Evolutionary conservation across 2,329 filamentous ascomycete genomes (phyloP).

Genomic region (Venturia oleaginea): DNA sequence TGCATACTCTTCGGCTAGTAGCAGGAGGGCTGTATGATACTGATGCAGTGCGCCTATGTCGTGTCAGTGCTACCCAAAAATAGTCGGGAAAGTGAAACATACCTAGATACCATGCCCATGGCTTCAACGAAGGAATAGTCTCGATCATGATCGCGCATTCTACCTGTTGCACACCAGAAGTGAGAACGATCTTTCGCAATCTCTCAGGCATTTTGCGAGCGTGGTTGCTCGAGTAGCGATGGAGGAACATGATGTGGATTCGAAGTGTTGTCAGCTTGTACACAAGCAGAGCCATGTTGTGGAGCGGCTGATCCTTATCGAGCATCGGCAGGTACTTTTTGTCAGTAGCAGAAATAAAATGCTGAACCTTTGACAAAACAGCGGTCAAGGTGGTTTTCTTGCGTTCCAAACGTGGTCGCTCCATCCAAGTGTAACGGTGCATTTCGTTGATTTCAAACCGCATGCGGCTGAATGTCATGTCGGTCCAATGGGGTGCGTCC

Average conservation of each 20-base stretch:
- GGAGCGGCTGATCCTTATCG: conserved; percentile 49
- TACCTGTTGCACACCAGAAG: conserved; percentile 46
- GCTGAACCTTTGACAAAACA: conserved; percentile 59
- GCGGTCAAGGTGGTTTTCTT: conserved; percentile 53
- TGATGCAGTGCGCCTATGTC: conserved; percentile 58
- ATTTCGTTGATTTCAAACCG: conserved; percentile 67
- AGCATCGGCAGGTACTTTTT: conserved; percentile 58
- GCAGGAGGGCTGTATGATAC: conserved; percentile 60
- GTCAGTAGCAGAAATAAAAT: conserved; percentile 55
- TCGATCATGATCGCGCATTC: conserved; percentile 49
- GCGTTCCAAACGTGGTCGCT: conserved; percentile 55
- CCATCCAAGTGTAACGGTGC: conserved; percentile 60
- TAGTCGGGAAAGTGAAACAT: neutral
- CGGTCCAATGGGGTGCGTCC: conserved; percentile 52
- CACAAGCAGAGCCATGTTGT: conserved; percentile 54
- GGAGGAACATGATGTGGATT: conserved; percentile 57
- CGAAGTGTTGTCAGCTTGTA: conserved; percentile 56
- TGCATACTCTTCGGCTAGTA: conserved; percentile 58
- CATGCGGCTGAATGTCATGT: conserved; percentile 58
- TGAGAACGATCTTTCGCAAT: conserved; percentile 54
- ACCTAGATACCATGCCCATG: conserved; percentile 58
- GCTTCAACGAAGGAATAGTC: conserved; percentile 40
- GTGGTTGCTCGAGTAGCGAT: conserved; percentile 52
- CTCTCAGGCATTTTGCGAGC: conserved; percentile 48
- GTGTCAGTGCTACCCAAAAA: neutral